Conservation (phyloP, 2,329 filamentous ascomycete genomes). For the Lachnellula occidentalis region DNA sequence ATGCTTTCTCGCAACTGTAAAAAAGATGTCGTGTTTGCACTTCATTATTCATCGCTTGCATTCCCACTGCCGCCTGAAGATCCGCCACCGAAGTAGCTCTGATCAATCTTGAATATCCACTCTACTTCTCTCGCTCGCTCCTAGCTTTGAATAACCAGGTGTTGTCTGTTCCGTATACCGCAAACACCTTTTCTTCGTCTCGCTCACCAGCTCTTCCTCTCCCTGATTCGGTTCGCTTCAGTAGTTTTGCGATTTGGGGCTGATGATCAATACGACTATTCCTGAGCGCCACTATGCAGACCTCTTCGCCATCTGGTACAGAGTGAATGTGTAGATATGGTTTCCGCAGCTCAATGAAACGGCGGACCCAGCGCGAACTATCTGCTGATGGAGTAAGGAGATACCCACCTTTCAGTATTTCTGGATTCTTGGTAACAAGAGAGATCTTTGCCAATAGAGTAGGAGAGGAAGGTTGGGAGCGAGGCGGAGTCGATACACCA, state of each 20-base stretch:
- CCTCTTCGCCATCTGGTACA: constrained; percentile 79
- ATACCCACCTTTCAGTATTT: constrained; percentile 79
- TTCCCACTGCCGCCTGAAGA: constrained; percentile 11
- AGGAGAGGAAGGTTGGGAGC: constrained; percentile 42
- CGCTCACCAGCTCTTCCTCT: constrained; percentile 27
- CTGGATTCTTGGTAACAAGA: constrained; percentile 72
- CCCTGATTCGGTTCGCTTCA: constrained; percentile 39
- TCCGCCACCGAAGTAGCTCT: constrained; percentile 39
- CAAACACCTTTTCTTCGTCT: constrained; percentile 60
- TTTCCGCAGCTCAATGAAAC: constrained; percentile 85
- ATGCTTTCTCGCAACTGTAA: background rate
- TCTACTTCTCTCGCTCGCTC: constrained; percentile 86
- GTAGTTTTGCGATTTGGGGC: constrained; percentile 75
- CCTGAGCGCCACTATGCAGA: constrained; percentile 80
- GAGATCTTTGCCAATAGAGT: constrained; percentile 72
- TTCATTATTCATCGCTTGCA: constrained; percentile 13
- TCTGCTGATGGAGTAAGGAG: constrained; percentile 79
- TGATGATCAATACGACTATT: constrained; percentile 90
- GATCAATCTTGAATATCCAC: constrained; percentile 94
- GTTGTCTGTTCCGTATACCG: constrained; percentile 89
- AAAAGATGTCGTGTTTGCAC: background rate
- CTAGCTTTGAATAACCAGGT: constrained; percentile 91
- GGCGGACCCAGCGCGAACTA: constrained; percentile 79
- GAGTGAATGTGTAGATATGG: constrained; percentile 91
- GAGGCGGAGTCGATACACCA: constrained; percentile 42